phyloP scores from a whole-genome alignment of 345 rosid species.

The Gossypium raimondii region DNA sequence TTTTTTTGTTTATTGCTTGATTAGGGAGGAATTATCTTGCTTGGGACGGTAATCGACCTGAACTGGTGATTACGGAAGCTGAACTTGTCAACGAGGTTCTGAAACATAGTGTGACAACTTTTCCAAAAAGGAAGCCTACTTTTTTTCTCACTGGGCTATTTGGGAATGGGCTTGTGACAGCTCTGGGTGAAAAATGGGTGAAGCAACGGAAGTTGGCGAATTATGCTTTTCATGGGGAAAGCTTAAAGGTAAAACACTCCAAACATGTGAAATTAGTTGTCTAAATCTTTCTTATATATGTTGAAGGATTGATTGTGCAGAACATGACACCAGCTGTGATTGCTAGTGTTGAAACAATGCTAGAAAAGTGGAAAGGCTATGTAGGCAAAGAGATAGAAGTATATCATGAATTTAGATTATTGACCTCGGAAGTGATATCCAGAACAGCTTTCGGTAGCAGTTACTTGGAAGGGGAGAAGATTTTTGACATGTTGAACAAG shows the following conservation, averaged over 20 bases:
- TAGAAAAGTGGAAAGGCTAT: too few relatives aligned
- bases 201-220: too few relatives aligned
- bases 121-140: constrained; percentile 15
- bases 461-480: too few relatives aligned
- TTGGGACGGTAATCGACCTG: constrained; percentile 35
- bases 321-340: too few relatives aligned
- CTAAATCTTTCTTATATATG: too few relatives aligned
- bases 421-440: too few relatives aligned
- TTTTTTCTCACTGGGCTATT: constrained; percentile 17
- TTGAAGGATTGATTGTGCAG: too few relatives aligned
- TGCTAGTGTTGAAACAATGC: too few relatives aligned
- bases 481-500: constrained; percentile 24
- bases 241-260: constrained; percentile 16
- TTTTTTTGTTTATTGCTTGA: neutral
- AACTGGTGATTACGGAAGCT: constrained; percentile 33
- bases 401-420: too few relatives aligned
- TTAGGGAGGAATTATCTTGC: constrained; percentile 32
- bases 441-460: too few relatives aligned
- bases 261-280: neutral
- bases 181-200: constrained; percentile 37
- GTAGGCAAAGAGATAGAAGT: too few relatives aligned
- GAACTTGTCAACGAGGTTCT: constrained; percentile 38
- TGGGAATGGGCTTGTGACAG: constrained; percentile 34
- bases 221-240: too few relatives aligned
- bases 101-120: constrained; percentile 25